phyloP scores from a whole-genome alignment of 495 filamentous ascomycete genomes.

The Hypoxylon rickii region DNA sequence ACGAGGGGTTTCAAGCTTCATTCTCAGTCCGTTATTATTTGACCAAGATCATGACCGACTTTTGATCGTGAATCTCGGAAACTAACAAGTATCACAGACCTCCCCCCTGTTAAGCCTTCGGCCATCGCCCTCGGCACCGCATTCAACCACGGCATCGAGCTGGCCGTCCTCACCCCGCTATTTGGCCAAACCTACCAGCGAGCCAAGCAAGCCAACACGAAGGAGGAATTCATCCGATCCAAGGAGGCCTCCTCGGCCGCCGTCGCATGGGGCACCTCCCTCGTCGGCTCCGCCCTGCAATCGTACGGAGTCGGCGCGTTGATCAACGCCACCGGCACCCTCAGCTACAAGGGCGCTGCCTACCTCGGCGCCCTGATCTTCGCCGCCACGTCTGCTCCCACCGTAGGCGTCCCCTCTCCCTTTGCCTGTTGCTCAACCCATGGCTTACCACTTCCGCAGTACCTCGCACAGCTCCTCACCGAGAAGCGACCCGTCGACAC shows the following conservation, averaged over 20 bases:
- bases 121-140: conserved; percentile 93
- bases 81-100: conserved; percentile 60
- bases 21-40: background rate
- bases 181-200: conserved; percentile 96
- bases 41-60: background rate
- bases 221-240: conserved; percentile 93
- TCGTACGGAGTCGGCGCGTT: conserved; percentile 93
- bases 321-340: conserved; percentile 91
- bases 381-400: conserved; percentile 84
- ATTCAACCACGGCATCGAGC: conserved; percentile 80
- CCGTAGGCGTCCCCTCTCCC: conserved; percentile 60
- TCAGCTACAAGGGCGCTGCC: conserved; percentile 95
- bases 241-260: conserved; percentile 89
- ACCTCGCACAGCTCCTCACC: conserved; percentile 82
- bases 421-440: background rate
- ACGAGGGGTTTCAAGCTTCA: conserved; percentile 1
- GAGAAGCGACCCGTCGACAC: conserved; percentile 92
- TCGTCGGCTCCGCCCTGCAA: conserved; percentile 87
- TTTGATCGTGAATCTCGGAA: background rate
- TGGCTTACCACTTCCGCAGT: conserved; percentile 51
- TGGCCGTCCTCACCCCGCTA: conserved; percentile 76
- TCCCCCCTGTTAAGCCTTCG: conserved; percentile 96
- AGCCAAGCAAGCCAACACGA: conserved; percentile 87
- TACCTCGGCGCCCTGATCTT: conserved; percentile 92
- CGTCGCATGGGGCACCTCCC: conserved; percentile 85